Evolutionary conservation across 2,329 filamentous ascomycete genomes (phyloP), one percentile per base, ranked within the genome.

Genomic region (Neofusicoccum sp.): DNA sequence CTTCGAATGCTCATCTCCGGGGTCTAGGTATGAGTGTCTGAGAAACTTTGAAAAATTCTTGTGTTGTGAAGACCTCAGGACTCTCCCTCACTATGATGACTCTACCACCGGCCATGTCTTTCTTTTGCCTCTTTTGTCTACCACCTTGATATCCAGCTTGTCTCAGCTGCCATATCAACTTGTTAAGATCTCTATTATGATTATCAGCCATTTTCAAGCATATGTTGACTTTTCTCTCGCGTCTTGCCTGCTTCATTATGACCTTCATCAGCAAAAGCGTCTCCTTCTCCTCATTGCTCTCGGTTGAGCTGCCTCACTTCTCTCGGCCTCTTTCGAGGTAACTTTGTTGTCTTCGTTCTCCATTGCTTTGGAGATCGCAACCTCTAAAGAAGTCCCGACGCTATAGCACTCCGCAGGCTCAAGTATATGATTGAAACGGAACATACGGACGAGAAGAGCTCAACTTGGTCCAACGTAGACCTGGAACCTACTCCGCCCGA

Each of bases 391-490:
- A 12, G n/a, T 16, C 3, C 12, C 6, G 38, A 7, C 3, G 8
- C 0, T 6, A 53, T 53, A 31, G 49, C 33, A 7, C 16, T 40
- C 24, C 24, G 34, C 12, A 38, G 20, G 14, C 49, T 53, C 33
- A 40, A 30, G 26, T 12, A 24, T 20, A 38, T 24, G 16, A 8
- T 53, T 11, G 7, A 40, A 33, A 20, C 33, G 16, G 33, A 38
- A 30, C 31, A 53, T 11, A 53, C 33, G 20, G 48, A 40, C 33
- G 30, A 16, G 28, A 33, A 33, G 34, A 43, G 16, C n/a, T 64
- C 62, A 4, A 41, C 57, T 12, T 69, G 66, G 67, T 64, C 64
- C n/a, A 69, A 69, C 44, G 36, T 59, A 3, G 64, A 69, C 51
- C 64, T 68, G 6, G 61, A 67, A 31, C 63, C 67, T 2, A 67